A percentile compares a stretch with the other conserved stretches of the same genome.
phyloP scores from a whole-genome alignment of 371 early-diverging fungal genomes.

The Neoconidiobolus thromboides region DNA sequence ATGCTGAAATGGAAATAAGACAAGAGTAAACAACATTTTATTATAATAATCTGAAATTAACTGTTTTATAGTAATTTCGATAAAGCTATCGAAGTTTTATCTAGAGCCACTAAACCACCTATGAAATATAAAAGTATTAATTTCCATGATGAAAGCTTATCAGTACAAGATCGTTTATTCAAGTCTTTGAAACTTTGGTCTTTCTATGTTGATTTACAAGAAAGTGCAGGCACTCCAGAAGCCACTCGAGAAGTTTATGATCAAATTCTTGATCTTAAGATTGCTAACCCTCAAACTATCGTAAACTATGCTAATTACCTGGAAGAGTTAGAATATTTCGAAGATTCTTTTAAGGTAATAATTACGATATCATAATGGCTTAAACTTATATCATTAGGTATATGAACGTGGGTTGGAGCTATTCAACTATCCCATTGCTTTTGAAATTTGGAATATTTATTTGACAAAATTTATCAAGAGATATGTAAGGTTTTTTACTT shows the following conservation, averaged over 20 bases:
- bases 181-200: conserved; percentile 84
- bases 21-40: conserved; percentile 22
- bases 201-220: conserved; percentile 85
- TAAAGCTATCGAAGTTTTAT: conserved; percentile 52
- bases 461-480: conserved; percentile 69
- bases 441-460: conserved; percentile 95
- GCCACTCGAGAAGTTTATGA: conserved; percentile 78
- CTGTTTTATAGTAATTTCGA: conserved; percentile 19
- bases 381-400: conserved; percentile 16
- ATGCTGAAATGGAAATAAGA: conserved; percentile 79
- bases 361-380: background rate
- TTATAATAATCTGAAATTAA: background rate
- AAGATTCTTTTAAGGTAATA: conserved; percentile 66
- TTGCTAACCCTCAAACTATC: conserved; percentile 86
- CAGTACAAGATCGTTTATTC: conserved; percentile 72
- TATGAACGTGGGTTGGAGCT: conserved; percentile 92
- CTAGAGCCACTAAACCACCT: conserved; percentile 51
- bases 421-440: conserved; percentile 91
- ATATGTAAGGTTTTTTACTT: conserved; percentile 27
- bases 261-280: conserved; percentile 74
- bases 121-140: conserved; percentile 20
- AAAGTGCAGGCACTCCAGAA: conserved; percentile 71
- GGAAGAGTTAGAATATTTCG: conserved; percentile 76
- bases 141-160: conserved; percentile 37
- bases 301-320: conserved; percentile 84